Conservation (phyloP, 257 asterid species). For the Solanum etuberosum region DNA sequence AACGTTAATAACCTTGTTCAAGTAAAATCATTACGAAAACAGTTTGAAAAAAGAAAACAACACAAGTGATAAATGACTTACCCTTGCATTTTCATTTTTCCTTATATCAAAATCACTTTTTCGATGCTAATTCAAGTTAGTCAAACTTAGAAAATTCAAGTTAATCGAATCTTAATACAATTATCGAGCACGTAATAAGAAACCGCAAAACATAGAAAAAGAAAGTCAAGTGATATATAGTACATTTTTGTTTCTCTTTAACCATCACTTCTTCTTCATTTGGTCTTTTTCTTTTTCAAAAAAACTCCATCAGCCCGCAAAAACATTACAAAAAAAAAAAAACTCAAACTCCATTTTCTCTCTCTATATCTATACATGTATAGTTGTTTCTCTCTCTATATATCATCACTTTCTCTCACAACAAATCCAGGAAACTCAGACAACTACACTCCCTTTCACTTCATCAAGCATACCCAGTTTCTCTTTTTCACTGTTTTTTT, state of each 20-base stretch:
- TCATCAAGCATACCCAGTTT: background rate
- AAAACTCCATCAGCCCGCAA: background rate
- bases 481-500: background rate
- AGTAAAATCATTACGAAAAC: background rate
- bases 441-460: background rate
- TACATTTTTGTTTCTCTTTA: background rate
- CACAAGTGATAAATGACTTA: background rate
- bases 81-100: background rate
- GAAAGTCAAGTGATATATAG: background rate
- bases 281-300: no score
- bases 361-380: background rate
- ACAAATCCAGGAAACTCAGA: background rate
- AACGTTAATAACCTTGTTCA: accelerated
- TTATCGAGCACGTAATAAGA: background rate
- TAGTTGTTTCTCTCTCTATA: background rate
- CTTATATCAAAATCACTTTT: background rate
- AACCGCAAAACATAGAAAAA: background rate
- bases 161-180: background rate
- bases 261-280: background rate
- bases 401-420: background rate
- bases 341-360: background rate
- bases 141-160: accelerated
- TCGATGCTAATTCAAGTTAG: accelerated
- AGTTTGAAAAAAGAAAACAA: background rate
- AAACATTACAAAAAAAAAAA: background rate